Evolutionary conservation across 768 basidiomycete species (phyloP).

Genomic region (Boletellus ananas): DNA sequence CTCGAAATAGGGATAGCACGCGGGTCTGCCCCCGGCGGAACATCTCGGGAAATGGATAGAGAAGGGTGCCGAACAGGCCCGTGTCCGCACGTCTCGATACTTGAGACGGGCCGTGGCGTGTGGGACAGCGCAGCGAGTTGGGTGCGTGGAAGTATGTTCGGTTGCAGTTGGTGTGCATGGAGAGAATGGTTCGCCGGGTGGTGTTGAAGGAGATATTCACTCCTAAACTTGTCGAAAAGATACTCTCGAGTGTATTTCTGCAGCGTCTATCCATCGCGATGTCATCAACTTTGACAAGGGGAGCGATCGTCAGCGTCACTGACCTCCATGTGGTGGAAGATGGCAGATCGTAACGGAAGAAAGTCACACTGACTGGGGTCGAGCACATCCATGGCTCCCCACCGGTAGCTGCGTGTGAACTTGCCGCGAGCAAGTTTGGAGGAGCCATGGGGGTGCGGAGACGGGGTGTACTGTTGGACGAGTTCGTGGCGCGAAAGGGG

Average conservation of each 20-base stretch:
- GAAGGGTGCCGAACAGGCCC: constrained; percentile 43
- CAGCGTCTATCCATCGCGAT: constrained; percentile 53
- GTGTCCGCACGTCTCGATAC: constrained; percentile 56
- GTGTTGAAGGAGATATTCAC: constrained; percentile 53
- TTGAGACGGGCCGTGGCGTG: constrained; percentile 53
- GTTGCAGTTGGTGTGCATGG: constrained; percentile 42
- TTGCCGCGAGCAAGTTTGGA: constrained; percentile 54
- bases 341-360: constrained; percentile 64
- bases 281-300: constrained; percentile 19
- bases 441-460: constrained; percentile 39
- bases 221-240: constrained; percentile 73
- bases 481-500: constrained; percentile 66
- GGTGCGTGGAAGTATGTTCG: constrained; percentile 33
- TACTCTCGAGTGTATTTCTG: constrained; percentile 84
- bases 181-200: constrained; percentile 44
- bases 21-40: constrained; percentile 41
- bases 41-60: constrained; percentile 45
- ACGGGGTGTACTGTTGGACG: constrained; percentile 68
- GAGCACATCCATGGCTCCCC: constrained; percentile 80
- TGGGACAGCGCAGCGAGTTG: constrained; percentile 31
- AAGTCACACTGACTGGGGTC: constrained; percentile 83
- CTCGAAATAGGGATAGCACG: constrained; percentile 43
- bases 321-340: constrained; percentile 90
- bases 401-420: constrained; percentile 72
- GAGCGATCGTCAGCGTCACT: constrained; percentile 24